Percentiles rank a stretch among this genome's conserved stretches.
Evolutionary conservation across 805 yeast genomes (phyloP).

Genomic region (Phaffomyces opuntiae): DNA sequence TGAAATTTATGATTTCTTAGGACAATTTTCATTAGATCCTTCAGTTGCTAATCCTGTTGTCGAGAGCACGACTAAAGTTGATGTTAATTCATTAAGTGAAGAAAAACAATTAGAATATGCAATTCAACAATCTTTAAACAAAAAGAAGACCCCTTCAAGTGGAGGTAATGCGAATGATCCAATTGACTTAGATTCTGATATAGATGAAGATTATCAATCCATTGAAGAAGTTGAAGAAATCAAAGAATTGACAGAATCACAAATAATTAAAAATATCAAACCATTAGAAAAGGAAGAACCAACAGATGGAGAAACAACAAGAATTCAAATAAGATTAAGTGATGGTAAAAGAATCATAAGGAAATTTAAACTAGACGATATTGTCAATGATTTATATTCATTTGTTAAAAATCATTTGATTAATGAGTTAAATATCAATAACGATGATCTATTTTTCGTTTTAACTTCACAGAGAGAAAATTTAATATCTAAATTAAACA

Average conservation of each 20-base stretch:
- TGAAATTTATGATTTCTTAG: conserved; percentile 65
- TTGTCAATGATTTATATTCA: conserved; percentile 54
- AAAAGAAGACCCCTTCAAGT: conserved; percentile 2
- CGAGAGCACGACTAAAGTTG: conserved; percentile 49
- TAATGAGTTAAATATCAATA: conserved; percentile 14
- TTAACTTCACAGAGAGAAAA: conserved; percentile 36
- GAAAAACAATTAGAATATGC: conserved; percentile 82
- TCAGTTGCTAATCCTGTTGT: conserved; percentile 60
- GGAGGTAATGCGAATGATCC: not conserved
- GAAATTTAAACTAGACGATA: conserved; percentile 53
- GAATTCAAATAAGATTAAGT: conserved; percentile 84
- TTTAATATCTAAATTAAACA: conserved; percentile 44
- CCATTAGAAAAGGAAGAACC: conserved; percentile 62
- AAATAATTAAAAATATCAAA: conserved; percentile 41
- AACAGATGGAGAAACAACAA: conserved; percentile 30
- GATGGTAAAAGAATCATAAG: conserved; percentile 80
- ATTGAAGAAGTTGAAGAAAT: conserved; percentile 12
- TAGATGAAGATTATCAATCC: conserved; percentile 17
- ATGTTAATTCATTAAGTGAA: conserved; percentile 63
- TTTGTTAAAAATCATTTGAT: conserved; percentile 53
- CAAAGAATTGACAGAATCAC: conserved; percentile 29
- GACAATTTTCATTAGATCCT: conserved; percentile 56
- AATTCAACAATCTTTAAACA: conserved; percentile 53
- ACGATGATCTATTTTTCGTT: conserved; percentile 40
- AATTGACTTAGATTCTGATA: conserved; percentile 16